Percentiles rank a stretch among this genome's conserved stretches.
Conservation (phyloP, 225 moss, liverwort and hornwort genomes). For the Polytrichum commune region DNA sequence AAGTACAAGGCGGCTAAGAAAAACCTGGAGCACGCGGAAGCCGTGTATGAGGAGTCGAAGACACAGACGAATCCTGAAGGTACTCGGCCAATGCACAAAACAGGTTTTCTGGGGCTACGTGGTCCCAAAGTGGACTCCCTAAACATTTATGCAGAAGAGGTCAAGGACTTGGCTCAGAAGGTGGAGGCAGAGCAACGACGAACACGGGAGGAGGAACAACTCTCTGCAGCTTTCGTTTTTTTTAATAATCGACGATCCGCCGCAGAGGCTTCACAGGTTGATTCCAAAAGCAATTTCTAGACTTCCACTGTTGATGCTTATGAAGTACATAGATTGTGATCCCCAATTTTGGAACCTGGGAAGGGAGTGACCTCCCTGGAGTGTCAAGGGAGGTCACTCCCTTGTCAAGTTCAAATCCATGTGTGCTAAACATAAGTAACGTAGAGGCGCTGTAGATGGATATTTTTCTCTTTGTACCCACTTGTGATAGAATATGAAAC, state of each 20-base stretch:
- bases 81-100: slow-evolving; percentile 53
- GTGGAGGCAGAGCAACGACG: slow-evolving; percentile 43
- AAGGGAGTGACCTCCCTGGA: no score
- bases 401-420: no score
- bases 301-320: no score
- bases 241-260: slow-evolving; percentile 57
- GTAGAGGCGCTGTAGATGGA: no score
- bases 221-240: slow-evolving; percentile 57
- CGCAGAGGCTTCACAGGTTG: slow-evolving; percentile 53
- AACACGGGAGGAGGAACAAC: slow-evolving; percentile 45
- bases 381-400: no score
- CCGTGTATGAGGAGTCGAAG: slow-evolving; percentile 55
- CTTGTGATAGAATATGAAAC: no score
- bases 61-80: slow-evolving; percentile 32
- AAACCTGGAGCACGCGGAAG: slow-evolving; percentile 63
- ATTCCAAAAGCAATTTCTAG: background rate
- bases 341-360: no score
- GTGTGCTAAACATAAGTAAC: no score
- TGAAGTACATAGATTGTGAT: no score
- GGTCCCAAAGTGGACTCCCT: slow-evolving; percentile 80
- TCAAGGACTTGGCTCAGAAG: slow-evolving; percentile 45
- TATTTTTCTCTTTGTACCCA: no score
- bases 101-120: slow-evolving; percentile 42
- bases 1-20: slow-evolving; percentile 51
- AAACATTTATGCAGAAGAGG: slow-evolving; percentile 47